A percentile compares a stretch with the other conserved stretches of the same genome.
These are phyloP conservation scores for Salix arbutifolia DNA, from an alignment of 345 rosid genomes.

Conservation along the genomic window DNA sequence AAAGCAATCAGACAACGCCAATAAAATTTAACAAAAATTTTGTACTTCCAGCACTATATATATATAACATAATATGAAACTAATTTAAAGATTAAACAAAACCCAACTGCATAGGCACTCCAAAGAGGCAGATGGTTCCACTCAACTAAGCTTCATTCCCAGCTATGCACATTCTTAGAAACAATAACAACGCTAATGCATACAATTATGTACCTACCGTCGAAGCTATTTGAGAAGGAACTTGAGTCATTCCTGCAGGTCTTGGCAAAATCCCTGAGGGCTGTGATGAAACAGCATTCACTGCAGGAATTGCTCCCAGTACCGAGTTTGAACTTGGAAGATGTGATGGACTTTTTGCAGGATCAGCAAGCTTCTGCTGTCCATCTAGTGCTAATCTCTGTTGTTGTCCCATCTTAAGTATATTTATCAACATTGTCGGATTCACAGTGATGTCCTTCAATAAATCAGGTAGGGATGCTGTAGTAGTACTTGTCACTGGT, in stretches of 20 bases:
- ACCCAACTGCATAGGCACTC: background rate
- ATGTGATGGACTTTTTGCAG: slow-evolving; percentile 33
- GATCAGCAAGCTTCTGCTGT: slow-evolving; percentile 34
- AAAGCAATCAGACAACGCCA: background rate
- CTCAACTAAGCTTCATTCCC: background rate
- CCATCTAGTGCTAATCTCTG: slow-evolving; percentile 50
- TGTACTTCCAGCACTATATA: background rate
- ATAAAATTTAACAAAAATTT: background rate
- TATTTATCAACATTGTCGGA: slow-evolving; percentile 63
- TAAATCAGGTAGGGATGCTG: slow-evolving; percentile 43
- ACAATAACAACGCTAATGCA: background rate
- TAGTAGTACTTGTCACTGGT: background rate
- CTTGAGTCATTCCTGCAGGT: slow-evolving; percentile 40
- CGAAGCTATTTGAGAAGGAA: slow-evolving; percentile 34
- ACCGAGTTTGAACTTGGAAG: slow-evolving; percentile 41
- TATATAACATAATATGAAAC: background rate
- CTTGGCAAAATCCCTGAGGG: slow-evolving; percentile 41
- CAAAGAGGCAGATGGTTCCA: background rate
- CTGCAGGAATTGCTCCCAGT: slow-evolving; percentile 36
- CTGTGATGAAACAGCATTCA: slow-evolving; percentile 30
- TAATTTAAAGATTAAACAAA: background rate
- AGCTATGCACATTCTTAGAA: background rate
- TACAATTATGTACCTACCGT: slow-evolving; percentile 41
- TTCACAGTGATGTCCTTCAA: slow-evolving; percentile 68
- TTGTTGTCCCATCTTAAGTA: slow-evolving; percentile 71